Conservation (phyloP, 768 basidiomycete genomes). For the Trametes cinnabarina region DNA sequence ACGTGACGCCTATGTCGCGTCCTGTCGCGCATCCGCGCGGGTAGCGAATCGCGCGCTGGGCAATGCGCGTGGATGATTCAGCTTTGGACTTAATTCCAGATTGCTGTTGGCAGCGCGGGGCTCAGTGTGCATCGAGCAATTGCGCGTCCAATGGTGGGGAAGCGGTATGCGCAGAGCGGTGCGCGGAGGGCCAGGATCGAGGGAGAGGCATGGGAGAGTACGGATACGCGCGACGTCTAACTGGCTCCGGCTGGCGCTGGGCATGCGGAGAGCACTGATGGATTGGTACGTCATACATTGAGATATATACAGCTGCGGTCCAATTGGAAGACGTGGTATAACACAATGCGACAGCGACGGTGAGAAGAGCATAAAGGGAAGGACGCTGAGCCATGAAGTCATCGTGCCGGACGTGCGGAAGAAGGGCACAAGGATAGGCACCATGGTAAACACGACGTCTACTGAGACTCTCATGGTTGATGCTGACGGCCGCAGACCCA, state of each 20-base stretch:
- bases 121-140: not conserved
- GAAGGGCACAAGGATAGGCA: not conserved
- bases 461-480: not conserved
- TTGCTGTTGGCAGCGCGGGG: not conserved
- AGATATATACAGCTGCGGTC: constrained; percentile 5
- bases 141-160: constrained; percentile 1
- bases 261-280: not conserved
- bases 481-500: constrained; percentile 47
- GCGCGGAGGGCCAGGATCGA: not conserved
- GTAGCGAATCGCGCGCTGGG: constrained; percentile 14
- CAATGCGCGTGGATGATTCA: constrained; percentile 20
- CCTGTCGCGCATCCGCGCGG: not conserved
- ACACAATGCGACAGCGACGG: constrained; percentile 14
- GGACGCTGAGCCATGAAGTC: not conserved
- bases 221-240: constrained; percentile 7
- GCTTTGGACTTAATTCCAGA: constrained; percentile 15
- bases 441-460: not conserved
- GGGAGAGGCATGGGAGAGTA: not conserved
- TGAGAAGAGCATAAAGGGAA: not conserved
- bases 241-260: constrained; percentile 7
- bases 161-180: constrained; percentile 2
- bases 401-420: not conserved
- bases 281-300: constrained; percentile 10
- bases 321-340: constrained; percentile 17
- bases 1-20: constrained; percentile 18